Evolutionary conservation across 805 yeast genomes (phyloP), one percentile per base, ranked within the genome.

Genomic region (Jamesozyma gamospora): DNA sequence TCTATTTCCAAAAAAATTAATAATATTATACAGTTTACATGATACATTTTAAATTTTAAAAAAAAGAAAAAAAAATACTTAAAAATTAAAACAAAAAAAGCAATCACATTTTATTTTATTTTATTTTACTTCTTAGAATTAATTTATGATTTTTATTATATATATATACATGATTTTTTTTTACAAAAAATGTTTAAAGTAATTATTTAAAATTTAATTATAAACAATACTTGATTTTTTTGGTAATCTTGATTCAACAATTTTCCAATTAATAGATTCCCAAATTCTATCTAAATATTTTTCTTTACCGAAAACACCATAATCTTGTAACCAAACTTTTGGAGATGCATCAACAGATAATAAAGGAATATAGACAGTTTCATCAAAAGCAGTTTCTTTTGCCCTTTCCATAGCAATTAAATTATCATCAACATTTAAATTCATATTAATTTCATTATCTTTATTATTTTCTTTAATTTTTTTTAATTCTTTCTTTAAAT

Each of bases 231-330:
- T 30, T 6, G 41, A 38, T 34, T 36, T 34, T 27, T 38, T 39
- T 10, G 67, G 67, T 27, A 64, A 43, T 47, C 69, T 73, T 57
- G 52, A 69, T 67, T 71, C 72, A 27, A 81, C 74, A 24, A 73
- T 67, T 37, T 73, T 71, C 94, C 94, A 83, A 59, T 82, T 76
- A 40, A 81, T 73, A 49, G 80, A 70, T 43, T 77, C 72, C 82
- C 87, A 79, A 32, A 74, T 67, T 46, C 77, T 77, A 44, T 76
- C 70, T 52, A 83, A 63, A 55, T 81, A 83, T 35, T 66, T 64
- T 31, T 69, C 67, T 58, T 77, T 80, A 37, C 92, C 92, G 56
- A 70, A 80, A 11, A 80, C 82, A 40, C 94, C 94, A 52, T 81
- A 83, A 60, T 83, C 92, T 44, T 72, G 63, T 36, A 82, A 59